Base-by-base conservation (phyloP, 192 early-diverging fungal genomes). In the Glomus cerebriforme region DNA sequence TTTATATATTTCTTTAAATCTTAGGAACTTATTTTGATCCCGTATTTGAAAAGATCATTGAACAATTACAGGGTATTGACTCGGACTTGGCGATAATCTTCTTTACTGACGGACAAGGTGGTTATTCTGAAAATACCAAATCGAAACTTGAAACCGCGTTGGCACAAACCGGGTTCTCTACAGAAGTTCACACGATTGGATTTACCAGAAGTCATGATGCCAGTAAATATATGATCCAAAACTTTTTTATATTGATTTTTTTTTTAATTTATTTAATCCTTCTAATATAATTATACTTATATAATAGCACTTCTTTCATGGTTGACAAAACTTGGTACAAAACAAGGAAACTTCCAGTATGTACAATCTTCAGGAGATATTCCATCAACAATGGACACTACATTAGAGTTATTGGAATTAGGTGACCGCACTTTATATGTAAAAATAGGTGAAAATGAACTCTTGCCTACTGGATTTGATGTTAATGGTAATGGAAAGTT, bases 331-430 rank as follows among this genome's bases (percentile, higher is more conserved):
- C 13, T 64, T n/a, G 85, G 85, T 15, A 77, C 78, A 3, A 78
- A 86, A 45, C 71, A 71, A 59, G 85, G 85, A 9, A 83, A 83
- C 60, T 86, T 86, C 73, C 85, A 86, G 66, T 86, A 86, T 22
- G 83, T 86, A 13, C 29, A 67, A 58, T 66, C 77, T 45, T 76
- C 79, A 3, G 29, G 24, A 6, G 82, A 73, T 22, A 86, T 86
- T 31, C 73, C 65, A 12, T 43, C 58, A 1, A 80, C 82, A 2
- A 83, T 86, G 85, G 54, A 69, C 13, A 79, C 67, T n/a, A 86
- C 85, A 0, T 19, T 82, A 12, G 66, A 73, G 27, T 32, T 86
- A 24, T 37, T 86, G 7, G 82, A 75, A 39, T 37, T 78, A 59
- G 43, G 45, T 19, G 77, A 78, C 27, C 39, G 31, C 27, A 59